phyloP scores from a whole-genome alignment of 495 filamentous ascomycete species.

The Aspergillus bridgeri region DNA sequence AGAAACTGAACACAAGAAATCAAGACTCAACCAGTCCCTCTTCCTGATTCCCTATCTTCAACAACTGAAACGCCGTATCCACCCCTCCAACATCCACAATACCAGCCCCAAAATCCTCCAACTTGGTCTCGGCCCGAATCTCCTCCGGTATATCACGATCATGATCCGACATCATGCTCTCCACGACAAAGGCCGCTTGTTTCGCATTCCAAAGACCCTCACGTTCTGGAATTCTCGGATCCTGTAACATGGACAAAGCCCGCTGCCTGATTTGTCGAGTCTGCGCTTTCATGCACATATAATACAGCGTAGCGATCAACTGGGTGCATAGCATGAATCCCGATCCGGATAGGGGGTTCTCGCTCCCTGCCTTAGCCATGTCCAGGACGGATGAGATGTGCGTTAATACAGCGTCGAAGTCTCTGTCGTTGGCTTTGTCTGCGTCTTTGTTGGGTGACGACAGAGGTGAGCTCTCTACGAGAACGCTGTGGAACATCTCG shows the following conservation, averaged over 20 bases:
- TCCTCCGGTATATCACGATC: background rate
- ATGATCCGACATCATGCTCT: background rate
- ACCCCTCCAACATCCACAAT: background rate
- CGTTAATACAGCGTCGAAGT: conserved; percentile 7
- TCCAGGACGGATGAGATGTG: conserved; percentile 13
- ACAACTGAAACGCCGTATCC: background rate
- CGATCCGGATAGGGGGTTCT: background rate
- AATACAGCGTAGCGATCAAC: conserved; percentile 18
- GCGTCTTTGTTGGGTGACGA: background rate
- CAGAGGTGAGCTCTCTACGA: background rate
- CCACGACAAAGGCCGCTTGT: conserved; percentile 7
- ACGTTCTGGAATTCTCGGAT: conserved; percentile 8
- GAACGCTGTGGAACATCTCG: conserved; percentile 10
- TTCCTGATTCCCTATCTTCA: background rate
- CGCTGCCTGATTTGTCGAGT: conserved; percentile 3
- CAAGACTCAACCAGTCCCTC: background rate
- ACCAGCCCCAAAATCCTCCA: background rate
- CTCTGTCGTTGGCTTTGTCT: background rate
- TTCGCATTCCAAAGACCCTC: conserved; percentile 24
- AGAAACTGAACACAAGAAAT: too few species aligned
- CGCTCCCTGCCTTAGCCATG: background rate
- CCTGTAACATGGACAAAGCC: conserved; percentile 14
- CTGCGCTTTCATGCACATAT: conserved; percentile 19
- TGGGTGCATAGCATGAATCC: conserved; percentile 21
- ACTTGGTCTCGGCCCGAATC: background rate